Evolutionary conservation across 768 basidiomycete species (phyloP).

Genomic region (Coprinopsis cinerea): DNA sequence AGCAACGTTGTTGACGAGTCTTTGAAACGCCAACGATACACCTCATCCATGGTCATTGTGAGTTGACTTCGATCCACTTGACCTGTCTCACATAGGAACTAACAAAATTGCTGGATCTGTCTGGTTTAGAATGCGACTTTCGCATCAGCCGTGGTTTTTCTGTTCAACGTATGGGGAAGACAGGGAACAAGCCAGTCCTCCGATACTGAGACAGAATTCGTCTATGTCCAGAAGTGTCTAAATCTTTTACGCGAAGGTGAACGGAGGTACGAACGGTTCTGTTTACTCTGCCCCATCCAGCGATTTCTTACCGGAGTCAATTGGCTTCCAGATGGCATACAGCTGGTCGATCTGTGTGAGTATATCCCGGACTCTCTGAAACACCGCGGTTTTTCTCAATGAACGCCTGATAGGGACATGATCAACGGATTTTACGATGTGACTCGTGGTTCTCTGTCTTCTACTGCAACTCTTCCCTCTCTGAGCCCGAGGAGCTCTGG

Average conservation of each 20-base stretch:
- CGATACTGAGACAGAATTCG: conserved; percentile 39
- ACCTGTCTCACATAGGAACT: neutral
- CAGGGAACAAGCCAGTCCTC: conserved; percentile 30
- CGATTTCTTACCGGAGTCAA: too few relatives aligned
- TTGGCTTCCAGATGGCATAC: too few relatives aligned
- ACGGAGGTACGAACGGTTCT: too few relatives aligned
- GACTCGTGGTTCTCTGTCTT: too few relatives aligned
- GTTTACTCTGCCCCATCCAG: too few relatives aligned
- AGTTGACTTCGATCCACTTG: neutral
- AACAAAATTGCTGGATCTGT: neutral
- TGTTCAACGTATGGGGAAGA: conserved; percentile 52
- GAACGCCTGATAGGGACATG: too few relatives aligned
- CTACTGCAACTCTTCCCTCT: too few relatives aligned
- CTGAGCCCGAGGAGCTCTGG: too few relatives aligned
- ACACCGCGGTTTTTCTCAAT: too few relatives aligned
- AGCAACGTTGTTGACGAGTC: conserved; percentile 61
- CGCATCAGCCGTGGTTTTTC: conserved; percentile 41
- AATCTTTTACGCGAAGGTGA: conserved; percentile 27
- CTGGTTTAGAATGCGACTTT: conserved; percentile 27
- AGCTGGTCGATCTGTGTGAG: too few relatives aligned
- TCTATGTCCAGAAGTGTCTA: conserved; percentile 49
- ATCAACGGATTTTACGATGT: too few relatives aligned
- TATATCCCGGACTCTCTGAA: too few relatives aligned
- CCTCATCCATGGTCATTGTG: conserved; percentile 29
- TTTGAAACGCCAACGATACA: conserved; percentile 25